Conservation (phyloP, 306 rosid species). For the Acmispon strigosus region DNA sequence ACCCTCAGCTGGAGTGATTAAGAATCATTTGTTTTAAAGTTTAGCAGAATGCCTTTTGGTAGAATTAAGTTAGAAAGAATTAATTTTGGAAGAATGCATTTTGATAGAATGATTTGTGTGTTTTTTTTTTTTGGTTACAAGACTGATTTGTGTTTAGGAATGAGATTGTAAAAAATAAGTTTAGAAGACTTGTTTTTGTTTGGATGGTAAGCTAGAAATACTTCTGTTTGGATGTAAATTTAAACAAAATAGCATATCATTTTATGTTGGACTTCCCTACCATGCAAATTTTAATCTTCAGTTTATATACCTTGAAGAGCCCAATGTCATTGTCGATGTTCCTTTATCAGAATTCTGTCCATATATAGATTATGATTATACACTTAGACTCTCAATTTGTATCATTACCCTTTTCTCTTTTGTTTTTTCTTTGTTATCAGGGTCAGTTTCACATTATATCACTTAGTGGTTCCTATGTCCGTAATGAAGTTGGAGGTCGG, state of each 20-base stretch:
- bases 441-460: conserved; percentile 87
- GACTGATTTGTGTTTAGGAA: too few relatives aligned
- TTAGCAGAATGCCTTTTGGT: too few relatives aligned
- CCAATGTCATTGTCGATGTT: background rate
- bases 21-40: too few relatives aligned
- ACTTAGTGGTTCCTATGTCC: conserved; percentile 71
- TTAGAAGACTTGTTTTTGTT: too few relatives aligned
- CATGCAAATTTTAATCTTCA: background rate
- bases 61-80: too few relatives aligned
- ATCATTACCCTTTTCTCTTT: background rate
- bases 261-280: background rate
- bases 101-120: too few relatives aligned
- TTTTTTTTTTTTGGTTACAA: too few relatives aligned
- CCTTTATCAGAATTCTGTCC: background rate
- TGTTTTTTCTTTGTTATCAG: conserved; percentile 30
- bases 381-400: background rate
- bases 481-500: conserved; percentile 57
- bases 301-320: background rate
- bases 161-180: too few relatives aligned
- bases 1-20: background rate
- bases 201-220: too few relatives aligned
- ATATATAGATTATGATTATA: background rate
- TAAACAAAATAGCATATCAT: background rate
- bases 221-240: too few relatives aligned
- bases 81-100: too few relatives aligned